Evolutionary conservation across 202 grass and related monocot genomes (phyloP), one percentile per base, ranked within the genome.

Genomic region (Dendrocalamus latiflorus): DNA sequence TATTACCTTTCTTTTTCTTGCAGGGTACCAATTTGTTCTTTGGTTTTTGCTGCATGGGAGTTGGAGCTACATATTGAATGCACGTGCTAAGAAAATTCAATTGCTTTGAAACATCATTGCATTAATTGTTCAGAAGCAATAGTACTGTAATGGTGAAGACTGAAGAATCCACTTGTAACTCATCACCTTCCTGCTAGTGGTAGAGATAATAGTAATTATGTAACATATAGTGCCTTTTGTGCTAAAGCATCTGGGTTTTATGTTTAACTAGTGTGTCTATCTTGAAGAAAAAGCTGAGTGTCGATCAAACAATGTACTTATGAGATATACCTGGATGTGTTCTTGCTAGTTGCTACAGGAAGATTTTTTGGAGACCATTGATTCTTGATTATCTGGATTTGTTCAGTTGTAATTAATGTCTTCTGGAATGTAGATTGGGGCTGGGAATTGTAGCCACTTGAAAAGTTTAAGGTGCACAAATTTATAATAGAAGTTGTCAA

Each of bases 41-140:
- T 85, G 44, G 11, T 75, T 89, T 43, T 43, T 42, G 15, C 9
- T 67, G 34, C 17, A 75, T 18, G 41, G 9, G 17, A 76, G 33
- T 26, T 48, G 14, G 37, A 45, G 14, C 59, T 50, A 5, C 22
- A 38, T 70, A 78, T 30, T 72, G 45, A 47, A 65, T 72, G 79
- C n/a, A 50, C 54, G 9, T 0, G 9, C 2, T 76, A 44, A 58
- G 55, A 53, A 26, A 41, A 37, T 50, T 55, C 18, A 45, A 54
- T n/a, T 80, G 49, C 15, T 54, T 38, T 26, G n/a, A 49, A 57
- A 39, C 45, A 71, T 10, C 4, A 70, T 34, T 36, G 9, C 33
- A 69, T 68, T 69, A 70, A 59, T 33, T 87, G 7, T 70, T 74
- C 63, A 75, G 25, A 44, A 77, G 44, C 11, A 68, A 30, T 22